phyloP scores from a whole-genome alignment of 352 stramenopile species.

The Aphanomyces invadans region DNA sequence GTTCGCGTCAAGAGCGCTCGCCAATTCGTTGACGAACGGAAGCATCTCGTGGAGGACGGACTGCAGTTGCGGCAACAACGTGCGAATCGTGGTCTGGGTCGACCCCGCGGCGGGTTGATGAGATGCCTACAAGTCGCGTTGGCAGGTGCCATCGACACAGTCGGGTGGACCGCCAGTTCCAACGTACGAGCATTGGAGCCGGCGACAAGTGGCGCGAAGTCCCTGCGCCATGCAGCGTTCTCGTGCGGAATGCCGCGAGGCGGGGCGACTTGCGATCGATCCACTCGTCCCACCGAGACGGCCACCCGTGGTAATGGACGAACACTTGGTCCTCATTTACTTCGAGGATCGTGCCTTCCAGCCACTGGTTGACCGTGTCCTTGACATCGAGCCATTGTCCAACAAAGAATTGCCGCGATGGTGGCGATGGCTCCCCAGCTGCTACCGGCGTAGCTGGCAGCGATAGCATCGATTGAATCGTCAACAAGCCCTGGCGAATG shows the following conservation, averaged over 20 bases:
- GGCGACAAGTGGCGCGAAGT: slow-evolving; percentile 50
- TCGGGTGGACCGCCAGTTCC: too few relatives aligned
- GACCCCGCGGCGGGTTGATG: too few relatives aligned
- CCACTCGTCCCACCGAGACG: slow-evolving; percentile 96
- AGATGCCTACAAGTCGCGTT: too few relatives aligned
- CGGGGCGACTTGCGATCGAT: slow-evolving; percentile 90
- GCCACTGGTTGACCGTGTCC: slow-evolving; percentile 97
- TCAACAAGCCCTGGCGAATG: slow-evolving; percentile 72
- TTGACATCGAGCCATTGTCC: slow-evolving; percentile 97
- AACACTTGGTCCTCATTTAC: slow-evolving; percentile 81
- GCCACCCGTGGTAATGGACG: slow-evolving; percentile 97
- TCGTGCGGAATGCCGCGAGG: slow-evolving; percentile 93
- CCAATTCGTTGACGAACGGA: slow-evolving; percentile 58
- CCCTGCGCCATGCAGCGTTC: slow-evolving; percentile 66
- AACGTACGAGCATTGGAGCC: slow-evolving; percentile 1
- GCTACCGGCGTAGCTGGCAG: slow-evolving; percentile 13
- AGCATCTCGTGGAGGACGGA: slow-evolving; percentile 65
- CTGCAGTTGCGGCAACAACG: slow-evolving; percentile 46
- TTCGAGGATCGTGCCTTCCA: slow-evolving; percentile 94
- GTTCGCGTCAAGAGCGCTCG: slow-evolving; percentile 45
- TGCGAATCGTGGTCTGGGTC: slow-evolving; percentile 33
- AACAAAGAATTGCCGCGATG: slow-evolving; percentile 69
- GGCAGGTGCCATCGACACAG: too few relatives aligned
- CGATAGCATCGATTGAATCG: slow-evolving; percentile 60
- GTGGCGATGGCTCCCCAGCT: slow-evolving; percentile 31